phyloP scores from a whole-genome alignment of 352 stramenopile species.

The Discostella stelligera region DNA sequence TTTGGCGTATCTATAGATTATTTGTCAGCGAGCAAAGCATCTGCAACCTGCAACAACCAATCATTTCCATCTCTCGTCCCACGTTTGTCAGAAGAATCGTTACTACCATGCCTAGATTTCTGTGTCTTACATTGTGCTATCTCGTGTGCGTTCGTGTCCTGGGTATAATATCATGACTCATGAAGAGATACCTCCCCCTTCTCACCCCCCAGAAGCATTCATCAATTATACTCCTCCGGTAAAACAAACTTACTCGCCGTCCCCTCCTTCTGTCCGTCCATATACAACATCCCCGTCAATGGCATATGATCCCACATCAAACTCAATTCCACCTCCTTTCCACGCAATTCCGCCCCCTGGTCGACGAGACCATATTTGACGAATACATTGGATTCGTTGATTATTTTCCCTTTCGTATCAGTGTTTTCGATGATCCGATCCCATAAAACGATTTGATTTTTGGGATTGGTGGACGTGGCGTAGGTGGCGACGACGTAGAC shows the following conservation, averaged over 20 bases:
- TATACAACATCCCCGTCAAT: constrained; percentile 79
- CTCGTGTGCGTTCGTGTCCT: too few relatives aligned
- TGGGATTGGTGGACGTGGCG: constrained; percentile 75
- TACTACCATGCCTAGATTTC: too few relatives aligned
- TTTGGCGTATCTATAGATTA: too few relatives aligned
- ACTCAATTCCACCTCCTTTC: constrained; percentile 78
- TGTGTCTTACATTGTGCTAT: too few relatives aligned
- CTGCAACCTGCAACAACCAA: too few relatives aligned
- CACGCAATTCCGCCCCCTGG: constrained; percentile 81
- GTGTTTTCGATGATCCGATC: constrained; percentile 86
- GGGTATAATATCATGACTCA: too few relatives aligned
- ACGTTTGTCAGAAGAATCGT: too few relatives aligned
- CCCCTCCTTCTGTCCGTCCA: constrained; percentile 59
- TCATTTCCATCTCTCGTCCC: too few relatives aligned
- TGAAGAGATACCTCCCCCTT: too few relatives aligned
- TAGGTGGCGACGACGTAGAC: constrained; percentile 87
- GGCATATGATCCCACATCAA: constrained; percentile 89
- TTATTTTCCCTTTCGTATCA: constrained; percentile 63
- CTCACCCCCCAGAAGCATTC: too few relatives aligned
- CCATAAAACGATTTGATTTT: constrained; percentile 87
- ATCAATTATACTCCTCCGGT: constrained; percentile 63
- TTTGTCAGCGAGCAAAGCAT: too few relatives aligned
- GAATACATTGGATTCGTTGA: constrained; percentile 84
- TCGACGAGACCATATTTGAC: constrained; percentile 88
- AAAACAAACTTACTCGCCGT: constrained; percentile 55